These are phyloP conservation scores for Wickerhamomyces sp. DNA, from an alignment of 1,139 yeast genomes.

Conservation along the genomic window DNA sequence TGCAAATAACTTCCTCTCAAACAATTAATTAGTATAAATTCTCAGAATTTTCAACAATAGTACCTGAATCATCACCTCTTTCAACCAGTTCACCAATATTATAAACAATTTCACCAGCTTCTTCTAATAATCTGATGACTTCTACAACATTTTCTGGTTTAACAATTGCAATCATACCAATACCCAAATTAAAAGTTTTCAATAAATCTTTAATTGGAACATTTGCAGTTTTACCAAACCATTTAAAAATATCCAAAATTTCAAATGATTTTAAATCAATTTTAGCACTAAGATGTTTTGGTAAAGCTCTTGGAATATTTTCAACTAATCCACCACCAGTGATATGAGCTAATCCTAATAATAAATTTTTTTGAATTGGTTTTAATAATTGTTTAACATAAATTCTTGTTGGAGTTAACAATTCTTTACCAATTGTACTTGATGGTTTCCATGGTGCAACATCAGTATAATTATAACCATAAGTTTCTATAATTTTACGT, in stretches of 20 bases:
- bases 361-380: conserved; percentile 58
- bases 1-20: not conserved
- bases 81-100: conserved; percentile 70
- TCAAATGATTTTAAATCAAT: conserved; percentile 79
- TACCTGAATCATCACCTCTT: conserved; percentile 42
- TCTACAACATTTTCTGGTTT: conserved; percentile 54
- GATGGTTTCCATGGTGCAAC: conserved; percentile 82
- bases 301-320: conserved; percentile 93
- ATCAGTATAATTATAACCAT: conserved; percentile 62
- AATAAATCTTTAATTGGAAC: conserved; percentile 81
- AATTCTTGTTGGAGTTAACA: conserved; percentile 86
- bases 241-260: conserved; percentile 83
- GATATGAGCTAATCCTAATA: conserved; percentile 91
- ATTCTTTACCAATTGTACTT: conserved; percentile 77
- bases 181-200: conserved; percentile 92
- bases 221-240: conserved; percentile 90
- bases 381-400: conserved; percentile 89
- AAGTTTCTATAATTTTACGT: conserved; percentile 85
- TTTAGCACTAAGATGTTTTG: conserved; percentile 70
- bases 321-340: conserved; percentile 99
- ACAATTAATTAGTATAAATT: conserved; percentile 42
- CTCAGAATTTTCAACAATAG: conserved; percentile 58
- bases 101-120: conserved; percentile 72
- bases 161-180: conserved; percentile 94
- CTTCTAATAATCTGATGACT: conserved; percentile 48